Conservation (phyloP, 768 basidiomycete genomes). For the Xanthoconium stramineum region DNA sequence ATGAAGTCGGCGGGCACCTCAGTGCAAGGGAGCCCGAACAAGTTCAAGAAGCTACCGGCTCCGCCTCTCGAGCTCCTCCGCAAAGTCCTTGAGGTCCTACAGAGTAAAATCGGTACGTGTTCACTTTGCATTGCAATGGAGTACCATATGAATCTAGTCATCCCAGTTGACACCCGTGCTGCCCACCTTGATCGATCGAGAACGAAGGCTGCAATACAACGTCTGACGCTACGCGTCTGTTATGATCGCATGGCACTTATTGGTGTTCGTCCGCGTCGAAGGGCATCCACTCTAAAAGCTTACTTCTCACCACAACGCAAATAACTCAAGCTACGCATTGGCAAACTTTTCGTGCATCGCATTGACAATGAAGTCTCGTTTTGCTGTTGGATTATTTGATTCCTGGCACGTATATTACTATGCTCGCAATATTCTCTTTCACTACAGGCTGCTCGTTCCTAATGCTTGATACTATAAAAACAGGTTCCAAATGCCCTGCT, state of each 20-base stretch:
- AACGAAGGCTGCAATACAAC: conserved; percentile 66
- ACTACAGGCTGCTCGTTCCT: neutral
- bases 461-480: neutral
- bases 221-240: conserved; percentile 56
- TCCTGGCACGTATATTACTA: neutral
- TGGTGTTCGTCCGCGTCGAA: conserved; percentile 18
- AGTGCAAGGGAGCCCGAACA: conserved; percentile 25
- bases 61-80: conserved; percentile 49
- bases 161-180: conserved; percentile 66
- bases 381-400: neutral
- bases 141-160: neutral
- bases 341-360: neutral
- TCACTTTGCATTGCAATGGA: neutral
- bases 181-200: conserved; percentile 74
- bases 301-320: conserved; percentile 29
- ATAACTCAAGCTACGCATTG: neutral
- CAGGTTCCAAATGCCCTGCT: neutral
- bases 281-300: conserved; percentile 26
- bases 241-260: conserved; percentile 50
- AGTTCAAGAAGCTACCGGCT: conserved; percentile 30
- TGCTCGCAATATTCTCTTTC: neutral
- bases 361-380: neutral
- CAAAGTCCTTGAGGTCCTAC: conserved; percentile 47
- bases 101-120: conserved; percentile 59
- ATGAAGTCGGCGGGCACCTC: conserved; percentile 9